A percentile compares a stretch with the other conserved stretches of the same genome.
These are phyloP conservation scores for Canavalia ensiformis DNA, from an alignment of 306 rosid genomes.

Conservation along the genomic window DNA sequence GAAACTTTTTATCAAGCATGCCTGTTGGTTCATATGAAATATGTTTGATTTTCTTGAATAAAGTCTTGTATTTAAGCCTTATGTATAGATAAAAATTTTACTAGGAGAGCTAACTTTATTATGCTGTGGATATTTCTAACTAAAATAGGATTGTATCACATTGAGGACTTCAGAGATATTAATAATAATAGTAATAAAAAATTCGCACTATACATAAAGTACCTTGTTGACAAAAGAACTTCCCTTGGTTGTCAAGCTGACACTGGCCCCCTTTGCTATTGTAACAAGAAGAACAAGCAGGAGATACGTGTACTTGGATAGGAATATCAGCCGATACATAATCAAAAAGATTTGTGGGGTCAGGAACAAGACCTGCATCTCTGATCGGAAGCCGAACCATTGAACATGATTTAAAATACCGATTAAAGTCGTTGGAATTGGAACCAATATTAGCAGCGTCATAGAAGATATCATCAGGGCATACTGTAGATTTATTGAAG, in stretches of 20 bases:
- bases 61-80: too few species aligned
- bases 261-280: constrained; percentile 14
- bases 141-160: too few species aligned
- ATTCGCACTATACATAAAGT: too few species aligned
- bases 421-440: not conserved
- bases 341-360: not conserved
- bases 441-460: not conserved
- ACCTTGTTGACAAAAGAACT: constrained; percentile 27
- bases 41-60: too few species aligned
- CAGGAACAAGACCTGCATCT: not conserved
- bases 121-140: too few species aligned
- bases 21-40: too few species aligned
- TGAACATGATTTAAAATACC: not conserved
- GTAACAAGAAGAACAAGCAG: constrained; percentile 2
- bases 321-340: not conserved
- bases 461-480: constrained; percentile 1
- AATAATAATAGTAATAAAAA: too few species aligned
- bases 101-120: too few species aligned
- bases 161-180: too few species aligned
- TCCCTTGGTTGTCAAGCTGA: constrained; percentile 13
- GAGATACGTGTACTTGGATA: not conserved
- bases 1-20: not conserved
- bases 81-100: too few species aligned
- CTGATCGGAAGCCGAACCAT: constrained; percentile 10
- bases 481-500: not conserved